Evolutionary conservation across 257 asterid genomes (phyloP).

Genomic region (Eustoma russellianum): DNA sequence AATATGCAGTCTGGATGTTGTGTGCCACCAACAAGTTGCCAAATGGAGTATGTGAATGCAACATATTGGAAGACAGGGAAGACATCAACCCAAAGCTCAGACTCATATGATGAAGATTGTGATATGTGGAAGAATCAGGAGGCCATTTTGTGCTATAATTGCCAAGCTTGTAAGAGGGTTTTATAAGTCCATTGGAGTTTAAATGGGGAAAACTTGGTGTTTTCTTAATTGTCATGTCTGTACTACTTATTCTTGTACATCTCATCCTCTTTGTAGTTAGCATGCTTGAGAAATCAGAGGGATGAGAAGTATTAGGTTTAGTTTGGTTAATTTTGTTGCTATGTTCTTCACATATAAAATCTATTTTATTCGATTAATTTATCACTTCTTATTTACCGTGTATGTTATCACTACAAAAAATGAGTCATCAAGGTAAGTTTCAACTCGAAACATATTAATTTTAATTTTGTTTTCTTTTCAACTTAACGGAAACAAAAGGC

Average conservation of each 20-base stretch:
- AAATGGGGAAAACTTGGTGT: constrained; percentile 31
- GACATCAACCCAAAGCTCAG: neutral
- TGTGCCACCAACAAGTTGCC: constrained; percentile 26
- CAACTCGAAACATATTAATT: too few relatives aligned
- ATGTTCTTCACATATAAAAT: too few relatives aligned
- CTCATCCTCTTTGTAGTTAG: constrained; percentile 21
- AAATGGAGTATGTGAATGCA: constrained; percentile 29
- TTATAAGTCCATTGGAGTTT: constrained; percentile 15
- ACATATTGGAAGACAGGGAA: constrained; percentile 24
- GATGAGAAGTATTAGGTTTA: too few relatives aligned
- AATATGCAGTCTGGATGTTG: constrained; percentile 29
- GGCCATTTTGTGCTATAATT: constrained; percentile 29
- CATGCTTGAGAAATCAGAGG: constrained; percentile 13
- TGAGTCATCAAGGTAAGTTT: too few relatives aligned
- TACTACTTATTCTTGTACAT: constrained; percentile 22
- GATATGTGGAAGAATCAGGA: constrained; percentile 28
- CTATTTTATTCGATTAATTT: too few relatives aligned
- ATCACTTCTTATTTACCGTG: too few relatives aligned
- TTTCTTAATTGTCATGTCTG: constrained; percentile 23
- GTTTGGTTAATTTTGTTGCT: too few relatives aligned
- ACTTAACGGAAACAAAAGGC: too few relatives aligned
- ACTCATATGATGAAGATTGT: constrained; percentile 18
- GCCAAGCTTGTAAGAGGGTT: constrained; percentile 29
- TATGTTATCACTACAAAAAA: too few relatives aligned
- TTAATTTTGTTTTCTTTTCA: too few relatives aligned